Percentiles rank a stretch among this genome's conserved stretches.
Conservation (phyloP, 768 basidiomycete species). For the Psilocybe cubensis region DNA sequence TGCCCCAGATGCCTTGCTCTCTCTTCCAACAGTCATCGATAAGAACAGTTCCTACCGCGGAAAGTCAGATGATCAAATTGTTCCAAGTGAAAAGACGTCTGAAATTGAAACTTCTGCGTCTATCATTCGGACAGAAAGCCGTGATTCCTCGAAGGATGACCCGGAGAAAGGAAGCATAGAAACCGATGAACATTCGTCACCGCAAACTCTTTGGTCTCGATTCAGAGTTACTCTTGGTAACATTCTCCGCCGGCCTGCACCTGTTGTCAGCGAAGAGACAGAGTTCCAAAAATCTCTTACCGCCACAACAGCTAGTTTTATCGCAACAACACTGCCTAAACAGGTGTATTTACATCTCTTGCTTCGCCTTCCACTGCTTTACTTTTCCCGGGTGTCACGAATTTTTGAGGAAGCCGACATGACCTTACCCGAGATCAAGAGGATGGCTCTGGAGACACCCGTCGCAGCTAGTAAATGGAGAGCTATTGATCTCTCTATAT, state of each 20-base stretch:
- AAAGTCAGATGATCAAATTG: neutral
- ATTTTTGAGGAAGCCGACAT: slow-evolving; percentile 69
- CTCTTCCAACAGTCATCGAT: neutral
- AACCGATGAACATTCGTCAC: neutral
- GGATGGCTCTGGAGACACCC: slow-evolving; percentile 37
- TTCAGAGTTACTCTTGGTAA: neutral
- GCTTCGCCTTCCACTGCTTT: slow-evolving; percentile 61
- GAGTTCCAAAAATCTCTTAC: neutral
- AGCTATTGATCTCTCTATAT: slow-evolving; percentile 5
- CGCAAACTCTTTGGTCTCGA: neutral
- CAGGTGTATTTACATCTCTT: slow-evolving; percentile 39
- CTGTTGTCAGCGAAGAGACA: neutral
- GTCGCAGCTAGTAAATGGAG: slow-evolving; percentile 1
- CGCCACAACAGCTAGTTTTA: slow-evolving; percentile 13
- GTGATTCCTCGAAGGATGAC: neutral
- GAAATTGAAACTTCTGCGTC: neutral
- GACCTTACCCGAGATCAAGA: slow-evolving; percentile 56
- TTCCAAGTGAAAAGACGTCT: neutral
- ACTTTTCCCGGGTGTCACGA: slow-evolving; percentile 66
- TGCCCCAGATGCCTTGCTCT: too few species aligned
- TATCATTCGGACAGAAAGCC: neutral
- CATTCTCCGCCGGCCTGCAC: neutral
- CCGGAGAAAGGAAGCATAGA: neutral
- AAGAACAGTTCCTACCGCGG: neutral
- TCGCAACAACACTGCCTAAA: slow-evolving; percentile 25